Base-by-base conservation (phyloP, 768 basidiomycete species). In the Cantharellus anzutake region DNA sequence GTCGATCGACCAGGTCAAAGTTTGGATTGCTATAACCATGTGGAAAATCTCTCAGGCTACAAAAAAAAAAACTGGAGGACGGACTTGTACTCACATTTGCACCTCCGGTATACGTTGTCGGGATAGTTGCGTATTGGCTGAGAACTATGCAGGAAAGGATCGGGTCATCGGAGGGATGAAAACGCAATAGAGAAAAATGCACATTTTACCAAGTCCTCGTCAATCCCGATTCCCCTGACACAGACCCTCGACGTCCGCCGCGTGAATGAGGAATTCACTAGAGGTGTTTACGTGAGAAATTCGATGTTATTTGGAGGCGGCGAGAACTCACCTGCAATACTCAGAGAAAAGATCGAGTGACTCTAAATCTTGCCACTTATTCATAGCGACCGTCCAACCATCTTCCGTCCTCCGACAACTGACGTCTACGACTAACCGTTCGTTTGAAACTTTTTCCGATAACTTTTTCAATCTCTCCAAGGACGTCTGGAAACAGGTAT, bases 281-380 rank as follows among this genome's bases (percentile, higher is more conserved):
- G 4, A 59, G 50, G 11, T 14, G 40, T n/a, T 56, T 58, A 37
- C 59, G 51, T 59, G 2, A 42, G 2, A 4, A 29, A 11, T 35
- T 51, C 58, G 50, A 35, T 60, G 0, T 29, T 56, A 50, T 35
- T 51, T 40, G 62, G 5, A 29, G 29, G 5, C 34, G 3, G 42
- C 5, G 2, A 44, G 5, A 20, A 64, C 44, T 62, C 42, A 82
- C 87, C 84, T 88, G 76, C 91, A 96, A 68, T 90, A 81, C 65
- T 80, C 71, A 0, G 89, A 80, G 34, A 98, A 71, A 64, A 83
- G 65, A 63, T 82, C 78, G 59, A 98, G 77, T 0, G 85, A 83
- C 58, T 86, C 93, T 96, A 96, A 77, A 61, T 86, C 84, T 67
- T 94, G 93, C 96, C 96, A 99, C 68, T 90, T 93, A 73, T 98